phyloP scores from a whole-genome alignment of 495 filamentous ascomycete genomes.

The Alectoria sarmentosa region DNA sequence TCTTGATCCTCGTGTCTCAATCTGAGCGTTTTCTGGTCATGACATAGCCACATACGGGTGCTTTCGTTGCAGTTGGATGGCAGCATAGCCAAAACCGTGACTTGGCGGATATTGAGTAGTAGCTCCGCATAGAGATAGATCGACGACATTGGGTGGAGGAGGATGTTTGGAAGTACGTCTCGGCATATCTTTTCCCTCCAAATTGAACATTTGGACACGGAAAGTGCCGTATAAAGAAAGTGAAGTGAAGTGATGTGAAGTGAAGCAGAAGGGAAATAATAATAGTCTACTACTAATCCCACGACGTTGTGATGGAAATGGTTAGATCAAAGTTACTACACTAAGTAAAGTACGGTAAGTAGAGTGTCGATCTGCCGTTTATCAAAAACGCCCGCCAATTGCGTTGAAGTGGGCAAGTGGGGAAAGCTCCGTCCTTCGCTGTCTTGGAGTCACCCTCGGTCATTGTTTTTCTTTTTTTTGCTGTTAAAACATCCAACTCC shows the following conservation, averaged over 20 bases:
- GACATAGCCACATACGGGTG: constrained; percentile 32
- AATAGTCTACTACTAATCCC: not conserved
- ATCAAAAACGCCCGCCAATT: not conserved
- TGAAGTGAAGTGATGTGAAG: not conserved
- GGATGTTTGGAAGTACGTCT: not conserved
- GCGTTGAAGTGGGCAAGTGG: not conserved
- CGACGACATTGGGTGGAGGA: constrained; percentile 4
- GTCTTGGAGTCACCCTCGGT: no score
- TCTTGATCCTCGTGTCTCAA: constrained; percentile 47
- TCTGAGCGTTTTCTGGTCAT: constrained; percentile 44
- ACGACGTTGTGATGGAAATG: not conserved
- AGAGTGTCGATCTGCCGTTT: not conserved
- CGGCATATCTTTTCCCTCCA: not conserved
- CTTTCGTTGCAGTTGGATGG: constrained; percentile 33
- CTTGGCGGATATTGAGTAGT: constrained; percentile 75
- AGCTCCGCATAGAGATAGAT: constrained; percentile 77
- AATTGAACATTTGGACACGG: not conserved
- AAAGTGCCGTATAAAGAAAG: not conserved
- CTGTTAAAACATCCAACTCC: not conserved
- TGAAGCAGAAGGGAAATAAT: not conserved
- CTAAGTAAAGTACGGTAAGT: no score
- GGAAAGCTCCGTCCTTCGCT: no score
- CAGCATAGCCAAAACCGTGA: constrained; percentile 66
- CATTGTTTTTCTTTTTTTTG: no score
- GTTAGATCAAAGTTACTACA: no score